phyloP scores from a whole-genome alignment of 495 filamentous ascomycete species.

The Daldinia loculata region DNA sequence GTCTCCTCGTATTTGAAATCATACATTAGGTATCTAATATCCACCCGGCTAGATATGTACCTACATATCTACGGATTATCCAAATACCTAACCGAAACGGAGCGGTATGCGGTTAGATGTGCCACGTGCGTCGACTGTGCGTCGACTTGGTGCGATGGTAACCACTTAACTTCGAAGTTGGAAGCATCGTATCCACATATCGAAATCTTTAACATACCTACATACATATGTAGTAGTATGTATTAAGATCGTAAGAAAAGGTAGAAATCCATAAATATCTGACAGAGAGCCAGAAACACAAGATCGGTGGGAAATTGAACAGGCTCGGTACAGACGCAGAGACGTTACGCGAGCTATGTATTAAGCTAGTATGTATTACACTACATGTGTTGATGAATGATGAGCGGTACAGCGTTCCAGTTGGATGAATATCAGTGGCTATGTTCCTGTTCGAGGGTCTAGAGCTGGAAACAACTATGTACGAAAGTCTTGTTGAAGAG shows the following conservation, averaged over 20 bases:
- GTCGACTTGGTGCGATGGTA: background rate
- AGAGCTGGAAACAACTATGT: slow-evolving; percentile 20
- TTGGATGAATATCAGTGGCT: slow-evolving; percentile 29
- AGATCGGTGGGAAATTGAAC: slow-evolving; percentile 1
- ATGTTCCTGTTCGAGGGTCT: slow-evolving; percentile 1
- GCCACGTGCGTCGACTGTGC: background rate
- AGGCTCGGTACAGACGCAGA: slow-evolving; percentile 2
- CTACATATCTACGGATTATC: too few species aligned
- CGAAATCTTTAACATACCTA: too few species aligned
- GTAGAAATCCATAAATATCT: background rate
- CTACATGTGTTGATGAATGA: too few species aligned
- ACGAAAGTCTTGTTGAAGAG: slow-evolving; percentile 12
- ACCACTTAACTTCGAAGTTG: too few species aligned
- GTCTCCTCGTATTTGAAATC: background rate
- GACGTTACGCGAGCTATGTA: too few species aligned
- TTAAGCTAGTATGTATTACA: too few species aligned
- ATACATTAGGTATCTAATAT: too few species aligned
- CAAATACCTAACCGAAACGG: too few species aligned
- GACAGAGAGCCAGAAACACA: background rate
- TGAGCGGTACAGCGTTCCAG: slow-evolving; percentile 19
- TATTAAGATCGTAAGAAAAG: slow-evolving; percentile 12
- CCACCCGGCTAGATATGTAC: too few species aligned
- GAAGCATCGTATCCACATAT: too few species aligned
- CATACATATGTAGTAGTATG: too few species aligned
- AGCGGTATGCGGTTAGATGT: background rate